Evolutionary conservation across 371 early-diverging fungal genomes (phyloP).

Genomic region (Choanephora cucurbitarum): DNA sequence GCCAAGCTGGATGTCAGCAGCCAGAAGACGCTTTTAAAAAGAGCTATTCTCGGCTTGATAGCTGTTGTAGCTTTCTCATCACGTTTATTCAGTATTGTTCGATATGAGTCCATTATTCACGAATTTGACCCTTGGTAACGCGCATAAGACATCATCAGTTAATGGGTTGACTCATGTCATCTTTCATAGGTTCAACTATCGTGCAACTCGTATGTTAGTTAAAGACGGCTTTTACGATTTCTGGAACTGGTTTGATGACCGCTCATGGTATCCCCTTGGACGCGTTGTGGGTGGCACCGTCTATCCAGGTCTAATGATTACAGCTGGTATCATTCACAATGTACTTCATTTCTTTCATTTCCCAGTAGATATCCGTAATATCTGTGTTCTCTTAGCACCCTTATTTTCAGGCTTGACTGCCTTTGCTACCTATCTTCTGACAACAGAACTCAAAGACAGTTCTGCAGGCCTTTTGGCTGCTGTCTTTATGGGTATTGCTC

Average conservation of each 20-base stretch:
- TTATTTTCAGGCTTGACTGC: slow-evolving; percentile 95
- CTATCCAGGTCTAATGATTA: slow-evolving; percentile 98
- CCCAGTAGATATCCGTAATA: slow-evolving; percentile 96
- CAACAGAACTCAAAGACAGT: slow-evolving; percentile 85
- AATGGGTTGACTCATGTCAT: too few relatives aligned
- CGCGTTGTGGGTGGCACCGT: slow-evolving; percentile 98
- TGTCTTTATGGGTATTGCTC: slow-evolving; percentile 96
- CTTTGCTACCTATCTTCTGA: slow-evolving; percentile 89
- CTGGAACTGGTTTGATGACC: slow-evolving; percentile 99
- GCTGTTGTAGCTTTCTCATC: slow-evolving; percentile 87
- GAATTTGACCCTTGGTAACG: slow-evolving; percentile 98
- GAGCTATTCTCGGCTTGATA: slow-evolving; percentile 83
- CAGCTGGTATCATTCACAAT: slow-evolving; percentile 95
- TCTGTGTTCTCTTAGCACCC: slow-evolving; percentile 97
- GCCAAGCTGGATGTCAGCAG: slow-evolving; percentile 54
- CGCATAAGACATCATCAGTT: slow-evolving; percentile 1
- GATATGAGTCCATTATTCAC: slow-evolving; percentile 97
- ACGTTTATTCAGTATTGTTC: slow-evolving; percentile 95
- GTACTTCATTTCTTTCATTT: slow-evolving; percentile 86
- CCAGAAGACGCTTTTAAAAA: slow-evolving; percentile 62
- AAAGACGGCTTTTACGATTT: slow-evolving; percentile 96
- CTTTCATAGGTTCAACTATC: slow-evolving; percentile 88
- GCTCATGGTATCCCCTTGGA: slow-evolving; percentile 98
- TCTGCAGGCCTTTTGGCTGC: slow-evolving; percentile 96
- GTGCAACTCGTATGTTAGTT: slow-evolving; percentile 96